Percentiles rank a stretch among this genome's conserved stretches.
These are phyloP conservation scores for Hypoxylon sp. DNA, from an alignment of 2,329 filamentous ascomycete species.

Conservation along the genomic window DNA sequence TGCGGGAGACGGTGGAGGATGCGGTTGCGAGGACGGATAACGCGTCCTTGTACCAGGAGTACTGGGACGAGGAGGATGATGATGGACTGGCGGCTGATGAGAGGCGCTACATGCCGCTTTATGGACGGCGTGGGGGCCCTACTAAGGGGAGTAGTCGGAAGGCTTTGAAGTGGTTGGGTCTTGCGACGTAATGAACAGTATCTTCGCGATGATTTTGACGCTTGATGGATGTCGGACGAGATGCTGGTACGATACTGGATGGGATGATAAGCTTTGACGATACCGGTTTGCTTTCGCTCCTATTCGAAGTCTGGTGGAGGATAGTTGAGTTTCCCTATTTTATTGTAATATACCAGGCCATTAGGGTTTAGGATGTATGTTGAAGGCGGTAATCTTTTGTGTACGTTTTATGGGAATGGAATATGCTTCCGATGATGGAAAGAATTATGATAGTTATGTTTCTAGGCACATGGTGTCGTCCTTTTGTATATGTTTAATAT, in stretches of 20 bases:
- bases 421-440: conserved; percentile 14
- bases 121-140: conserved; percentile 48
- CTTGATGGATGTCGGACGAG: neutral
- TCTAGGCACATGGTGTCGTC: neutral
- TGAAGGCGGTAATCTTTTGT: no score
- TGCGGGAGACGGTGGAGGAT: conserved; percentile 23
- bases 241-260: neutral
- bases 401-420: no score
- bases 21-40: conserved; percentile 4
- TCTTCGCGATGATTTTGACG: no score
- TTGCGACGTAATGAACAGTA: conserved; percentile 43
- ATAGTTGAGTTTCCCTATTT: no score
- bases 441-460: conserved; percentile 6
- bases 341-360: no score
- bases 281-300: no score
- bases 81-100: conserved; percentile 58
- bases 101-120: conserved; percentile 62
- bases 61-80: conserved; percentile 47
- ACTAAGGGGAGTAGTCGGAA: conserved; percentile 58
- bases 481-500: conserved; percentile 7
- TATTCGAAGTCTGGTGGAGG: no score
- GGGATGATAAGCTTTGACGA: no score
- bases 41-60: conserved; percentile 6
- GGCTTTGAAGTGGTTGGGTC: conserved; percentile 62
- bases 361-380: no score